These are phyloP conservation scores for Ceratobasidium theobromae DNA, from an alignment of 1,284 basidiomycete species.

Conservation along the genomic window DNA sequence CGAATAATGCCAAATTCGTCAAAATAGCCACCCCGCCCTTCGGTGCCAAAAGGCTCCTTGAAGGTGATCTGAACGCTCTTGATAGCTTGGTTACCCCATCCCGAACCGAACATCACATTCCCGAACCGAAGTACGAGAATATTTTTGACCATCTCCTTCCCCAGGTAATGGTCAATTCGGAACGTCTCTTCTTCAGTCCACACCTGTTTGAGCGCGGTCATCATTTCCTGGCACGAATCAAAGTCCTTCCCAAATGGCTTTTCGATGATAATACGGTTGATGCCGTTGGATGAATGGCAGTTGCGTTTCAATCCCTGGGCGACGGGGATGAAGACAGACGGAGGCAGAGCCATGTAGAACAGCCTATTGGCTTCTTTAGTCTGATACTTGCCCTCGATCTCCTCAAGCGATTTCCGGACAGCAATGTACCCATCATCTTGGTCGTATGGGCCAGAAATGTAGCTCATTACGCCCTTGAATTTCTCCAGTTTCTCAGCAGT, in stretches of 20 bases:
- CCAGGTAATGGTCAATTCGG: slow-evolving; percentile 97
- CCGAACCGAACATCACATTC: slow-evolving; percentile 82
- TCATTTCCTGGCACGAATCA: slow-evolving; percentile 79
- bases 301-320: slow-evolving; percentile 78
- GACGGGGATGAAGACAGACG: slow-evolving; percentile 89
- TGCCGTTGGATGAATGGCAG: slow-evolving; percentile 70
- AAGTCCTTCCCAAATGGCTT: slow-evolving; percentile 97
- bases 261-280: slow-evolving; percentile 92
- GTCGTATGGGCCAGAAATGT: slow-evolving; percentile 87
- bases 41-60: slow-evolving; percentile 97
- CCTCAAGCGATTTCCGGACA: slow-evolving; percentile 73
- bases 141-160: slow-evolving; percentile 99
- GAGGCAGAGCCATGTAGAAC: slow-evolving; percentile 94
- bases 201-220: slow-evolving; percentile 75
- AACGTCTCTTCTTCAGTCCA: slow-evolving; percentile 97
- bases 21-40: slow-evolving; percentile 96
- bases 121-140: slow-evolving; percentile 91
- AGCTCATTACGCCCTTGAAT: slow-evolving; percentile 79
- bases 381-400: slow-evolving; percentile 72
- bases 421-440: slow-evolving; percentile 74
- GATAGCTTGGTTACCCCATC: slow-evolving; percentile 93
- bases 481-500: slow-evolving; percentile 65
- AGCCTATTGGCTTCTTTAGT: slow-evolving; percentile 71
- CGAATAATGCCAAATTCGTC: slow-evolving; percentile 98
- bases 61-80: slow-evolving; percentile 97